These are phyloP conservation scores for Kuraishia molischiana DNA, from an alignment of 805 yeast species.

Conservation along the genomic window DNA sequence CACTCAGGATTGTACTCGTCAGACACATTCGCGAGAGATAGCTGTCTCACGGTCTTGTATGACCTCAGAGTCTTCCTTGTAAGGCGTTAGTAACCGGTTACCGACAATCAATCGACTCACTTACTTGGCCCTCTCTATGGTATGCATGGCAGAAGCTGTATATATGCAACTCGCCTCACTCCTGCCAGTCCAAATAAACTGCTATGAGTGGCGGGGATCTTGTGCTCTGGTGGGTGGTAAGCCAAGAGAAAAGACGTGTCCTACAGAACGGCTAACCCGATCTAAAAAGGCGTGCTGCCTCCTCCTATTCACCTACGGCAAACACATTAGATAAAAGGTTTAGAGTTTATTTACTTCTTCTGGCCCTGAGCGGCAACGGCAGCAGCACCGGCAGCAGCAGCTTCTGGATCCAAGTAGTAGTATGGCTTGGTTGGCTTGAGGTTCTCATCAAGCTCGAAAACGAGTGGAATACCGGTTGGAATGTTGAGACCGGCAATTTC, in stretches of 20 bases:
- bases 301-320: no score
- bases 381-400: conserved; percentile 99
- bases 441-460: conserved; percentile 82
- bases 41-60: conserved; percentile 3
- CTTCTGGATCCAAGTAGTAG: conserved; percentile 98
- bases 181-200: no score
- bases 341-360: conserved; percentile 37
- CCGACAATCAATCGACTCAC: neutral
- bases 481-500: conserved; percentile 93
- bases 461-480: conserved; percentile 98
- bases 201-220: no score
- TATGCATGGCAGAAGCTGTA: neutral
- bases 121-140: conserved; percentile 1
- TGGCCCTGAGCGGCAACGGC: conserved; percentile 97
- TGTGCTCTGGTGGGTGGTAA: no score
- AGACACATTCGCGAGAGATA: conserved; percentile 1
- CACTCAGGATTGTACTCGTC: conserved; percentile 8
- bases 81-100: neutral
- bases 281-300: no score
- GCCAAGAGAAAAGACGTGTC: no score
- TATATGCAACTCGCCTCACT: no score
- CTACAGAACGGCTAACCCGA: no score
- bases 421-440: conserved; percentile 88
- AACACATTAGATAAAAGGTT: no score
- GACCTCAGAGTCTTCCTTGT: conserved; percentile 3